Conservation (phyloP, 1,284 basidiomycete genomes). For the Leccinum variabile region DNA sequence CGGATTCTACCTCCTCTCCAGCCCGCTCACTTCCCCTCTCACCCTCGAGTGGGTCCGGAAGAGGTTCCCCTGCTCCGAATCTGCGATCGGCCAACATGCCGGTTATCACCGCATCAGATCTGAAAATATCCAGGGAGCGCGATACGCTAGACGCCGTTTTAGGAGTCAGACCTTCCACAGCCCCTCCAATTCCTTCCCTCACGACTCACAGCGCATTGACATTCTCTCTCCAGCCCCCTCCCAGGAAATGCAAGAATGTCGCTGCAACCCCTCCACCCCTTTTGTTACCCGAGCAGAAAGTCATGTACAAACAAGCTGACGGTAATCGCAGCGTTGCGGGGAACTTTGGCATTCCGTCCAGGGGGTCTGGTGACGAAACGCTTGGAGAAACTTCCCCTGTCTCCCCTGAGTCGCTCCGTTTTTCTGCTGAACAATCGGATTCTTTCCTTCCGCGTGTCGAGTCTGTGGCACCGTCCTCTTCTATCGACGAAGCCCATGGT, state of each 20-base stretch:
- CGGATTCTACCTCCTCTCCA: conserved; percentile 28
- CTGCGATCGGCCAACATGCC: conserved; percentile 27
- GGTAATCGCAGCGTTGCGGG: conserved; percentile 36
- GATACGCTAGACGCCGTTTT: conserved; percentile 21
- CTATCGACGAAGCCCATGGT: conserved; percentile 1
- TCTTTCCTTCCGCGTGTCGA: conserved; percentile 9
- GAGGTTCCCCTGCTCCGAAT: conserved; percentile 34
- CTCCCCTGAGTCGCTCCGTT: neutral
- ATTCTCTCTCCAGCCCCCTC: conserved; percentile 62
- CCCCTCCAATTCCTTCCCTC: conserved; percentile 18
- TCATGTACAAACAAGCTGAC: conserved; percentile 32
- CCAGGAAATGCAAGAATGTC: conserved; percentile 48
- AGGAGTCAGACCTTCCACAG: conserved; percentile 24
- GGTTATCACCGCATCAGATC: conserved; percentile 39
- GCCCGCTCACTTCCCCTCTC: conserved; percentile 26
- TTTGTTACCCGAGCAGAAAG: conserved; percentile 10
- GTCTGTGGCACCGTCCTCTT: neutral
- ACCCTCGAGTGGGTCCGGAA: conserved; percentile 19
- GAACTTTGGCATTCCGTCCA: conserved; percentile 31
- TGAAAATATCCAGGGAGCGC: conserved; percentile 56
- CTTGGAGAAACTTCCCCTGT: conserved; percentile 16
- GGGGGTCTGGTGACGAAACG: conserved; percentile 9
- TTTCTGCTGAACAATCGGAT: conserved; percentile 7
- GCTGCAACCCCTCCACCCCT: conserved; percentile 2
- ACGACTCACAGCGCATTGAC: conserved; percentile 22